Evolutionary conservation across 2,329 filamentous ascomycete species (phyloP).

Genomic region (Fusarium dlaminii): DNA sequence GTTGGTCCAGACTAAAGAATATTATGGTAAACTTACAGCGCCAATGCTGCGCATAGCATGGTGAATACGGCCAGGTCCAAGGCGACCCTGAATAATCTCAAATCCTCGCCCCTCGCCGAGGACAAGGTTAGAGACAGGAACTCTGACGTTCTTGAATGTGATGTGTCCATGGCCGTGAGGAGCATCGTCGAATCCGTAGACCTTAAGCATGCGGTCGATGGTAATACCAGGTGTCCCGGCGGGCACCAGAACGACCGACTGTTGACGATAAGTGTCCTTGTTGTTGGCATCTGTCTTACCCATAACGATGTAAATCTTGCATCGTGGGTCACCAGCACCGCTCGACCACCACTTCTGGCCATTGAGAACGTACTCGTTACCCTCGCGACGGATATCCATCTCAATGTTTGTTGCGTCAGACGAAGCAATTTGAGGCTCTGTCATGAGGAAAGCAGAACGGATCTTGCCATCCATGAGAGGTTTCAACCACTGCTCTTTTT

Average conservation of each 20-base stretch:
- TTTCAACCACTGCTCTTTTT: conserved; percentile 85
- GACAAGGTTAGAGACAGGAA: conserved; percentile 84
- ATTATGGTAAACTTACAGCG: conserved; percentile 61
- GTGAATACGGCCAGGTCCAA: conserved; percentile 95
- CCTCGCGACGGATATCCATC: conserved; percentile 82
- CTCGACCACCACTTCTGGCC: conserved; percentile 99
- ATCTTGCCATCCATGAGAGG: conserved; percentile 87
- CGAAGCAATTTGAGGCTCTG: conserved; percentile 86
- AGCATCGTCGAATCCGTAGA: conserved; percentile 98
- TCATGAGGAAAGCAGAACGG: conserved; percentile 92
- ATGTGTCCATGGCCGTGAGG: conserved; percentile 97
- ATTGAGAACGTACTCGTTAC: conserved; percentile 90
- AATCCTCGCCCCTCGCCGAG: conserved; percentile 94
- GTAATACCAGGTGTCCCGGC: conserved; percentile 83
- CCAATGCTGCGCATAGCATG: conserved; percentile 97
- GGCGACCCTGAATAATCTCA: conserved; percentile 96
- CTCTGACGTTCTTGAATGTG: conserved; percentile 87
- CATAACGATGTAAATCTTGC: conserved; percentile 95
- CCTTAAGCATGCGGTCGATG: conserved; percentile 91
- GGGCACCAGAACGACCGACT: conserved; percentile 92
- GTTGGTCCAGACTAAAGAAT: too few relatives aligned
- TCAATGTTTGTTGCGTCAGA: conserved; percentile 94
- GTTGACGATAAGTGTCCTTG: conserved; percentile 83
- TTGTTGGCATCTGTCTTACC: conserved; percentile 86
- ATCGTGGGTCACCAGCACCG: conserved; percentile 91